phyloP scores from a whole-genome alignment of 768 basidiomycete genomes.

The Serendipita sp. region DNA sequence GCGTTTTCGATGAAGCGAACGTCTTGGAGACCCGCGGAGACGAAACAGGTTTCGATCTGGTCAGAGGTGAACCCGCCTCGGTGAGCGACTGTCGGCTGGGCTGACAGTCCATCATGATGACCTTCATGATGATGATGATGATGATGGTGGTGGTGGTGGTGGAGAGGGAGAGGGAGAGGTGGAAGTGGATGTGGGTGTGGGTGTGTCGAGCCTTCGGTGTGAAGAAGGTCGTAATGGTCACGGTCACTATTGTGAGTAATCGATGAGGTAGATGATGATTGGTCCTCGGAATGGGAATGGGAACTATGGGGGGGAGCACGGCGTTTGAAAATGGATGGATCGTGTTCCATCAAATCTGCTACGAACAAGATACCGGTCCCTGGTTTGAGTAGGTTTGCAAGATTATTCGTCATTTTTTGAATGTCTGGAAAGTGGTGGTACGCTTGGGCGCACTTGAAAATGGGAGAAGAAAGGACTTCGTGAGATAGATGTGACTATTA shows the following conservation, averaged over 20 bases:
- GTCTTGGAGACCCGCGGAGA: slow-evolving; percentile 33
- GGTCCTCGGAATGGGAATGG: neutral
- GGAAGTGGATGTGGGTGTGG: neutral
- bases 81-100: slow-evolving; percentile 31
- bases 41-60: slow-evolving; percentile 35
- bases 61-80: slow-evolving; percentile 34
- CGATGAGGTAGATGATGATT: no score
- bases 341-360: slow-evolving; percentile 30
- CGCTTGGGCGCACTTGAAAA: slow-evolving; percentile 38
- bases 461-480: slow-evolving; percentile 1
- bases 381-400: slow-evolving; percentile 45
- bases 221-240: no score
- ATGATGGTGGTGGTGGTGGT: slow-evolving; percentile 10
- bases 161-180: slow-evolving; percentile 16
- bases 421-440: slow-evolving; percentile 49
- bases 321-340: slow-evolving; percentile 3
- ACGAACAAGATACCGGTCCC: slow-evolving; percentile 41
- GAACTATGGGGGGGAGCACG: neutral
- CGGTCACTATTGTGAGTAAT: no score
- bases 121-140: neutral
- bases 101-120: neutral
- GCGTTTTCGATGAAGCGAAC: slow-evolving; percentile 23
- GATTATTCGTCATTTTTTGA: slow-evolving; percentile 31
- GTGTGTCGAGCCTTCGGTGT: no score
- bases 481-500: neutral